Conservation (phyloP, 768 basidiomycete species). For the Clitopilus passeckerianus region DNA sequence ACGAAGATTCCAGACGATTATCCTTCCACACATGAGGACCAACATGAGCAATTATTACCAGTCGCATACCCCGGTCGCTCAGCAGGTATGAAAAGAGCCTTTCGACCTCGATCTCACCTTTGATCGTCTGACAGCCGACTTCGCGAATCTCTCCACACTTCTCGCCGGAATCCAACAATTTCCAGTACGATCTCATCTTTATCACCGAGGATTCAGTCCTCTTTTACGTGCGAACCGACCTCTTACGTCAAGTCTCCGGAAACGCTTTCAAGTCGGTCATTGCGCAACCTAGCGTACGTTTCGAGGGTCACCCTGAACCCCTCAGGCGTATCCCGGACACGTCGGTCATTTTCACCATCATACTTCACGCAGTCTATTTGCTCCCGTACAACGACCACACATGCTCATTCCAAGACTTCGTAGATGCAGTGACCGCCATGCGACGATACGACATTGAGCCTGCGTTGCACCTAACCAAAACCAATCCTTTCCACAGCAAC, state of each 20-base stretch:
- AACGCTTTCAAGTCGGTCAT: too few species aligned
- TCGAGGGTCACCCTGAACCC: slow-evolving; percentile 5
- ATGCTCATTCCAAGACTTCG: slow-evolving; percentile 37
- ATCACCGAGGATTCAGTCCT: slow-evolving; percentile 20
- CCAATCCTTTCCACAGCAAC: slow-evolving; percentile 20
- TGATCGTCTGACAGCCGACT: too few species aligned
- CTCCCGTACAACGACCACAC: slow-evolving; percentile 43
- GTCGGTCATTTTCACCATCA: slow-evolving; percentile 42
- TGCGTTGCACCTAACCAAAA: slow-evolving; percentile 14
- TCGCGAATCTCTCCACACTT: slow-evolving; percentile 17
- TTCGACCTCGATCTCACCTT: too few species aligned
- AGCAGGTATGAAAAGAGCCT: too few species aligned
- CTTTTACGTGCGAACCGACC: slow-evolving; percentile 20
- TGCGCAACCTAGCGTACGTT: slow-evolving; percentile 11
- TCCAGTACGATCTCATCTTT: slow-evolving; percentile 15
- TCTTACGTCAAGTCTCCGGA: slow-evolving; percentile 5
- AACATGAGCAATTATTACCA: too few species aligned
- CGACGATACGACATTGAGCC: slow-evolving; percentile 15
- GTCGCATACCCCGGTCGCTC: too few species aligned
- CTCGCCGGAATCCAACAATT: slow-evolving; percentile 17
- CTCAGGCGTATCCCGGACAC: slow-evolving; percentile 32
- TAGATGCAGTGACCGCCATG: slow-evolving; percentile 31
- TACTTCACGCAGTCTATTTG: slow-evolving; percentile 49
- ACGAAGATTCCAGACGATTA: too few species aligned
- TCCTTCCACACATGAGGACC: too few species aligned